These are phyloP conservation scores for Salvia rosmarinus DNA, from an alignment of 257 asterid species.

Conservation along the genomic window DNA sequence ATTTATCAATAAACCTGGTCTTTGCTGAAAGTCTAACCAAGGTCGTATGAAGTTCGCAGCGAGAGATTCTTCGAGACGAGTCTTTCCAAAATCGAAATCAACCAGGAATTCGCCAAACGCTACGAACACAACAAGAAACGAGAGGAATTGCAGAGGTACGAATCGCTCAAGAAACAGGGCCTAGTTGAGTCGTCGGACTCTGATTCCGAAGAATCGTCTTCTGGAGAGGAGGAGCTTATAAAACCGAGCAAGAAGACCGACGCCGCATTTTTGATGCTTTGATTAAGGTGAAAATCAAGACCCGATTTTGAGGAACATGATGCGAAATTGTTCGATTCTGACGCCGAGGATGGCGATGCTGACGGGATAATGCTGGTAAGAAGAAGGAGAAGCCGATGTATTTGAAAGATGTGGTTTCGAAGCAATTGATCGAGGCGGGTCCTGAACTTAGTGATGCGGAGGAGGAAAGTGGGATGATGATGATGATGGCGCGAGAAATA, in stretches of 20 bases:
- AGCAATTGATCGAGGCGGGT: conserved; percentile 72
- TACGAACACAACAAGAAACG: conserved; percentile 79
- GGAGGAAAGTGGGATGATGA: conserved; percentile 32
- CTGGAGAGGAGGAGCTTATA: conserved; percentile 40
- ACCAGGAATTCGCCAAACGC: conserved; percentile 67
- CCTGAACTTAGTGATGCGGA: conserved; percentile 63
- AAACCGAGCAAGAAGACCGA: conserved; percentile 47
- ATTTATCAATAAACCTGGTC: too few species aligned
- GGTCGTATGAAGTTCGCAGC: too few species aligned
- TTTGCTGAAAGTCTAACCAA: not conserved
- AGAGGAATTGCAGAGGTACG: conserved; percentile 69
- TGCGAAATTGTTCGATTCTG: conserved; percentile 59
- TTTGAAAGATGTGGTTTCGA: conserved; percentile 77
- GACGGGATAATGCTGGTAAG: conserved; percentile 28
- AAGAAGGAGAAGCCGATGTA: conserved; percentile 65
- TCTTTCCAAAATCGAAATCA: conserved; percentile 40
- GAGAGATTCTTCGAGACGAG: too few species aligned
- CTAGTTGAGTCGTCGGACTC: conserved; percentile 39
- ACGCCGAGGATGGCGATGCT: conserved; percentile 31
- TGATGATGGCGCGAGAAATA: conserved; percentile 50
- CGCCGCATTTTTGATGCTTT: conserved; percentile 61
- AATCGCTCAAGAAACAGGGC: conserved; percentile 75
- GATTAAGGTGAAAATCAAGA: too few species aligned
- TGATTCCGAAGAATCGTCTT: conserved; percentile 51
- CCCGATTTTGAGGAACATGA: conserved; percentile 62